These are phyloP conservation scores for Olyra latifolia DNA, from an alignment of 176 grass and related monocot genomes.

Conservation along the genomic window DNA sequence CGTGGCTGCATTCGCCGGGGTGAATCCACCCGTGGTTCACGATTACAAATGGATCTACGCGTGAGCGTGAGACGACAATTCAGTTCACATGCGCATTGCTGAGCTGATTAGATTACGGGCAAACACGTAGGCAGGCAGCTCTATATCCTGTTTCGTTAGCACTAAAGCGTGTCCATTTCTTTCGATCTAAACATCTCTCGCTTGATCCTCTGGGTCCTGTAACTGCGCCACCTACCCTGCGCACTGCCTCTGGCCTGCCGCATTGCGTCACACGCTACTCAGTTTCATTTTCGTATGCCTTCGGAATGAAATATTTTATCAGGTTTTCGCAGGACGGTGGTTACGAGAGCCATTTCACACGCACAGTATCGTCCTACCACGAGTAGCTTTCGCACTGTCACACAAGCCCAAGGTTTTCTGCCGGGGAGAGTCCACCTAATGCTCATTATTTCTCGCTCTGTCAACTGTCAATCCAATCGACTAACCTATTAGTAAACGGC, in stretches of 20 bases:
- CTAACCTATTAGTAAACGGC: neutral
- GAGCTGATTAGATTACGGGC: too few relatives aligned
- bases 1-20: neutral
- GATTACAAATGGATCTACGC: neutral
- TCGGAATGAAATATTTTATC: neutral
- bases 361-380: neutral
- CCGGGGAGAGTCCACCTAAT: neutral
- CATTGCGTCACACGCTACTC: neutral
- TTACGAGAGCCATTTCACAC: neutral
- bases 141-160: too few relatives aligned
- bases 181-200: too few relatives aligned
- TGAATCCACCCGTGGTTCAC: neutral
- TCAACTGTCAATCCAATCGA: neutral
- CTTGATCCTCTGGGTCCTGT: neutral
- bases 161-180: too few relatives aligned
- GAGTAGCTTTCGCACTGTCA: neutral
- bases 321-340: neutral
- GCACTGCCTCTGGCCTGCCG: neutral
- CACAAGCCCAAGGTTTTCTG: neutral
- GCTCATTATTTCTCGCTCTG: neutral
- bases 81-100: neutral
- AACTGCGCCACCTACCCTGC: slow-evolving; percentile 10
- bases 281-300: neutral
- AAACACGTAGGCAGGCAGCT: neutral
- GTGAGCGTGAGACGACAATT: neutral